Base-by-base conservation (phyloP, 345 rosid genomes). In the Ceriops decandra region DNA sequence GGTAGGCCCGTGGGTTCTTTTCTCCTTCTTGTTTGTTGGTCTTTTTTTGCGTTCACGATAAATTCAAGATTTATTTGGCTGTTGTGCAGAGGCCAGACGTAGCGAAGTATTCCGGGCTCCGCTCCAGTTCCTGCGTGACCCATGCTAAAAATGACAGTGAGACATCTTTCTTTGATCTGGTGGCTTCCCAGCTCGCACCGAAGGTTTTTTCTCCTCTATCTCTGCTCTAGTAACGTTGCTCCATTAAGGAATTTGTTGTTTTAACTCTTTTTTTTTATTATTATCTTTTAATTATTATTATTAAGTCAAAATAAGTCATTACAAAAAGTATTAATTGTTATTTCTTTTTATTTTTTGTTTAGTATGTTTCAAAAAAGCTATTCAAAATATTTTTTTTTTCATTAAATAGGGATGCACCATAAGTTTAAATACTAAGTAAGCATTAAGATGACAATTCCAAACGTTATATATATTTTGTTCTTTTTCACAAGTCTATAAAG, bases 31-130 rank as follows among this genome's bases (percentile, higher is more conserved):
- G 57, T 68, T 28, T 49, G 5, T 51, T 63, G 30, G 26, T 62
- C 16, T 4, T 70, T 58, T 2, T 51, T 24, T 6, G 46, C 8
- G 21, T 38, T 22, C 56, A 19, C n/a, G 35, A 36, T 27, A 54
- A 24, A 52, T 53, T 52, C 54, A 33, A 13, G 3, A 7, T 27
- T 17, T 54, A 2, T 20, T n/a, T 33, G 15, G 51, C 11, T 56
- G 32, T 20, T 62, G 26, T 72, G 78, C 84, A 95, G 97, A 86
- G 87, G 80, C 67, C 88, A 71, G 88, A 95, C 63, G 83, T 84
- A 21, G 81, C 85, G 31, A 96, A 90, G 56, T 91, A 89, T 82
- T 85, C 95, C 0, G 97, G 97, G 60, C 90, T 91, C 60, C 73
- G 95, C 67, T 80, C 85, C 24, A 81, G 76, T 59, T 71, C 84